Percentiles rank a stretch among this genome's conserved stretches.
Evolutionary conservation across 805 yeast species (phyloP).

Genomic region (Cyberlindnera mycetangii): DNA sequence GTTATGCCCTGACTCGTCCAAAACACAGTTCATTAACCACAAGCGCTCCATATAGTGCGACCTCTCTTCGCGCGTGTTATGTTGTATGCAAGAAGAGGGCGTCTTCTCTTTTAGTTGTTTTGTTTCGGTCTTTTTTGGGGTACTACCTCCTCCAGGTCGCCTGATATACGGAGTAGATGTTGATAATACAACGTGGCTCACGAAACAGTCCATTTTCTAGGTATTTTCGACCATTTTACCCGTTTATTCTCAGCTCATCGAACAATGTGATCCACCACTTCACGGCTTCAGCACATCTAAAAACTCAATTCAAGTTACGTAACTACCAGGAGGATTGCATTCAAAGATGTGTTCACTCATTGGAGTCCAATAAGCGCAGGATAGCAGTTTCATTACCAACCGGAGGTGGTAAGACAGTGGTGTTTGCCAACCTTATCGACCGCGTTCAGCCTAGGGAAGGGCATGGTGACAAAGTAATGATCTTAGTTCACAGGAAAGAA

Average conservation of each 20-base stretch:
- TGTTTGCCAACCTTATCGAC: constrained; percentile 59
- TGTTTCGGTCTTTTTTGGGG: too few relatives aligned
- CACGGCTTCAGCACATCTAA: not conserved
- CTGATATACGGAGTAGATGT: too few relatives aligned
- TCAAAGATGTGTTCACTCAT: constrained; percentile 46
- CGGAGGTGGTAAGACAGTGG: constrained; percentile 92
- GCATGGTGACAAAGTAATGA: constrained; percentile 40
- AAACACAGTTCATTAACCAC: too few relatives aligned
- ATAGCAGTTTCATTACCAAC: constrained; percentile 87
- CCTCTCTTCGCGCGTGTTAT: too few relatives aligned
- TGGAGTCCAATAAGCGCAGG: constrained; percentile 44
- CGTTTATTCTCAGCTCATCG: not conserved
- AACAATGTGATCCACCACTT: not conserved
- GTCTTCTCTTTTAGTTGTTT: too few relatives aligned
- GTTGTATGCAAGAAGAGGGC: too few relatives aligned
- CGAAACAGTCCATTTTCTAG: too few relatives aligned
- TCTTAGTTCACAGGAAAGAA: constrained; percentile 81
- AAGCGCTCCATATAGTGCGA: too few relatives aligned
- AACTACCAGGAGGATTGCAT: constrained; percentile 75
- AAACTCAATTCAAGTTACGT: constrained; percentile 28
- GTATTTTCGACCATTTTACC: not conserved
- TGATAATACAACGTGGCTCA: too few relatives aligned
- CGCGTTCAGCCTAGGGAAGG: constrained; percentile 33
- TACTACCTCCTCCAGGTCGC: too few relatives aligned
- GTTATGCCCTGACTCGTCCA: too few relatives aligned